Percentiles rank a stretch among this genome's conserved stretches.
Conservation (phyloP, 2,329 filamentous ascomycete species). For the Elsinoe fawcettii region DNA sequence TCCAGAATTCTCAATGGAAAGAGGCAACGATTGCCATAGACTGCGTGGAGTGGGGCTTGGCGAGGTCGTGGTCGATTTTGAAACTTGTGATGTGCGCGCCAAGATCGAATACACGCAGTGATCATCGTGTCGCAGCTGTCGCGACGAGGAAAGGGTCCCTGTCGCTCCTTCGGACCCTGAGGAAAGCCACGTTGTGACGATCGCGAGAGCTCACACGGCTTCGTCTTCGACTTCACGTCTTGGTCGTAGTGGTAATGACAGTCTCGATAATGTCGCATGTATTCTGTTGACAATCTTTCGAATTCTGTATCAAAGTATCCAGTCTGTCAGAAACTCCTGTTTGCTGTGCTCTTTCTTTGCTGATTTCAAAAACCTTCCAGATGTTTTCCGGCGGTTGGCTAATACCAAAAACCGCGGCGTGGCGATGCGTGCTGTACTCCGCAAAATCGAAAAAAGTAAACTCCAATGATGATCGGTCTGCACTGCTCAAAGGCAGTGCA, state of each 20-base stretch:
- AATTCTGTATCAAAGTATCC: conserved; percentile 3
- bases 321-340: background rate
- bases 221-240: background rate
- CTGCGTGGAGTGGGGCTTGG: background rate
- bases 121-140: conserved; percentile 2
- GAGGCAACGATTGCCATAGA: background rate
- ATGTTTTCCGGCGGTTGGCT: background rate
- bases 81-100: conserved; percentile 3
- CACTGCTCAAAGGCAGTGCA: background rate
- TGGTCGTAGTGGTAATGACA: background rate
- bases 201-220: background rate
- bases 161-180: conserved; percentile 6
- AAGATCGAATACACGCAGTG: background rate
- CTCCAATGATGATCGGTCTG: background rate
- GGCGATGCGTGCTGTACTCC: conserved; percentile 8
- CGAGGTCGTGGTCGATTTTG: conserved; percentile 2
- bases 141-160: background rate
- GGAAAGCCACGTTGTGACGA: background rate
- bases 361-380: background rate
- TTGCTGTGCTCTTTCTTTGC: background rate
- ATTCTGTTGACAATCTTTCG: conserved; percentile 6
- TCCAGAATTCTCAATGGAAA: background rate
- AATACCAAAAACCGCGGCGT: conserved; percentile 1
- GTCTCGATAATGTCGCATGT: background rate
- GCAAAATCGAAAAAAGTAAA: conserved; percentile 1